Evolutionary conservation across 805 yeast species (phyloP).

Genomic region (Yamadazyma akitaensis): DNA sequence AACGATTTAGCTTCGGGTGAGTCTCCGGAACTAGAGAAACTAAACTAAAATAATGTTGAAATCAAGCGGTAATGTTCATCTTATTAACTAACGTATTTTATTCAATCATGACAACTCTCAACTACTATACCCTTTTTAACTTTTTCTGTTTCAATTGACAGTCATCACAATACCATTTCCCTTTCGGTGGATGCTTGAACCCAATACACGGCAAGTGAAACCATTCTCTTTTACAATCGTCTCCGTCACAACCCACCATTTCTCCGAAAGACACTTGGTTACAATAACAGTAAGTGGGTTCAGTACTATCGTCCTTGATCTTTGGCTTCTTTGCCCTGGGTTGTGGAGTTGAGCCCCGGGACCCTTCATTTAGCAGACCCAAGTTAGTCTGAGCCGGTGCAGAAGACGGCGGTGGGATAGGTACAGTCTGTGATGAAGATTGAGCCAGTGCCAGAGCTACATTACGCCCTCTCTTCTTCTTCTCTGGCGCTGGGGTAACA

Average conservation of each 20-base stretch:
- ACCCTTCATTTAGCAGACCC: slow-evolving; percentile 6
- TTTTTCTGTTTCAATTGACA: slow-evolving; percentile 35
- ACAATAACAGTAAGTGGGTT: slow-evolving; percentile 93
- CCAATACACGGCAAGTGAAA: slow-evolving; percentile 94
- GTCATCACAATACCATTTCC: slow-evolving; percentile 47
- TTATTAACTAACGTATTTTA: too few relatives aligned
- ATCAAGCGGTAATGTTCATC: too few relatives aligned
- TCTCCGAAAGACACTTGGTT: slow-evolving; percentile 97
- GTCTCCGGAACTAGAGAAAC: too few relatives aligned
- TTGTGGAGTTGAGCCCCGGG: slow-evolving; percentile 17
- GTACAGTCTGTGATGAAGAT: background rate
- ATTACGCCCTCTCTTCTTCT: slow-evolving; percentile 15
- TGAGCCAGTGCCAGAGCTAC: slow-evolving; percentile 7
- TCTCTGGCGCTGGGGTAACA: slow-evolving; percentile 17
- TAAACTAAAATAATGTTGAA: too few relatives aligned
- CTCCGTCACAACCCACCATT: slow-evolving; percentile 99
- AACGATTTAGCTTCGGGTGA: too few relatives aligned
- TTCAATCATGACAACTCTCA: too few relatives aligned
- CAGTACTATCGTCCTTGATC: slow-evolving; percentile 32
- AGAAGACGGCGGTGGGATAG: background rate
- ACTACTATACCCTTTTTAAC: slow-evolving; percentile 2
- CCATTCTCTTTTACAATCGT: slow-evolving; percentile 90
- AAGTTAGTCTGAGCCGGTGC: background rate
- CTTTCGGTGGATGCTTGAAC: slow-evolving; percentile 75
- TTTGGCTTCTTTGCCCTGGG: slow-evolving; percentile 20